Evolutionary conservation across 1,139 yeast species (phyloP).

Genomic region (Geotrichum siamense): DNA sequence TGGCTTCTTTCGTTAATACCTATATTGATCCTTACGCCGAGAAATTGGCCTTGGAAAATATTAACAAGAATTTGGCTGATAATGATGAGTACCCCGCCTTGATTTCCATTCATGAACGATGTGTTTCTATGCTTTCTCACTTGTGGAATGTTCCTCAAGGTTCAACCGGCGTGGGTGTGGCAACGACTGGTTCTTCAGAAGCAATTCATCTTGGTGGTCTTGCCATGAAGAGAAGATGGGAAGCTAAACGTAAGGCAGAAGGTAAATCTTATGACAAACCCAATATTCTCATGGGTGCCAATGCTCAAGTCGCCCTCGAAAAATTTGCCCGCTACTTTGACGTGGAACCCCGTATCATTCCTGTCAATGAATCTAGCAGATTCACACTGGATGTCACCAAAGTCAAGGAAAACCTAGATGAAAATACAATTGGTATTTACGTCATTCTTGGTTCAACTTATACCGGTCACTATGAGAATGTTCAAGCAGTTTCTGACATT

Average conservation of each 20-base stretch:
- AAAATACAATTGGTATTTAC: conserved; percentile 82
- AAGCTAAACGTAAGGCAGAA: conserved; percentile 49
- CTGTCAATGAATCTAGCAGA: conserved; percentile 52
- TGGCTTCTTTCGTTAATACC: conserved; percentile 88
- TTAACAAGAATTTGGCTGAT: conserved; percentile 85
- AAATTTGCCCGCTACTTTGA: conserved; percentile 92
- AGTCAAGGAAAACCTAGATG: conserved; percentile 15
- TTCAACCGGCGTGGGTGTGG: conserved; percentile 66
- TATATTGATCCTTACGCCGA: conserved; percentile 46
- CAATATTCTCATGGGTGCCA: conserved; percentile 88
- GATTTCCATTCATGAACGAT: conserved; percentile 71
- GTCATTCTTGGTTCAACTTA: conserved; percentile 87
- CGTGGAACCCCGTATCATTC: conserved; percentile 73
- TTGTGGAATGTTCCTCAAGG: conserved; percentile 70
- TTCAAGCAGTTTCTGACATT: conserved; percentile 49
- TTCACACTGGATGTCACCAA: conserved; percentile 38
- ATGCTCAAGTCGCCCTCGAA: conserved; percentile 91
- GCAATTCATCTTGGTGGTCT: conserved; percentile 91
- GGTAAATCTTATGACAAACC: conserved; percentile 63
- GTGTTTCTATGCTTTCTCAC: conserved; percentile 69
- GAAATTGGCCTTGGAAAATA: conserved; percentile 55
- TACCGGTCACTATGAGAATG: conserved; percentile 88
- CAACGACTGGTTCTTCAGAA: conserved; percentile 91
- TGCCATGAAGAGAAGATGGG: conserved; percentile 89
- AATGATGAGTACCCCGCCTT: conserved; percentile 89